Evolutionary conservation across 2,329 filamentous ascomycete species (phyloP).

Genomic region (Coniochaeta sp.): DNA sequence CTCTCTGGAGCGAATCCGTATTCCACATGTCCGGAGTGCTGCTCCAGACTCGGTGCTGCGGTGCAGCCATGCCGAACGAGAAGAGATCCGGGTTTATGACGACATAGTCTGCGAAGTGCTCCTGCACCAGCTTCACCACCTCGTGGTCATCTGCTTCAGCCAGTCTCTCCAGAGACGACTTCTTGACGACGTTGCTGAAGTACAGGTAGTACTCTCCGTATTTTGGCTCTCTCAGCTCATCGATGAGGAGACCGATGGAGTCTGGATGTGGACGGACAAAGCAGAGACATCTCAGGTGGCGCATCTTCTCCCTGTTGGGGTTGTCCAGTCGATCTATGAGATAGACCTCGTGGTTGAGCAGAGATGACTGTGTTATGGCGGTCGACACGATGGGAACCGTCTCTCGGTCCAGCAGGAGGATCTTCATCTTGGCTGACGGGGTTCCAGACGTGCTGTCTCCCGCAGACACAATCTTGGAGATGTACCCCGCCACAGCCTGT

Average conservation of each 20-base stretch:
- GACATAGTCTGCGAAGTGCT: conserved; percentile 93
- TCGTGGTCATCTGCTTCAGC: conserved; percentile 97
- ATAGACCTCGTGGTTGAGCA: conserved; percentile 95
- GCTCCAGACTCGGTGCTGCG: conserved; percentile 73
- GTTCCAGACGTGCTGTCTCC: conserved; percentile 63
- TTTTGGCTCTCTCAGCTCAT: conserved; percentile 91
- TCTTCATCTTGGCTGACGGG: conserved; percentile 92
- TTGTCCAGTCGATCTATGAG: conserved; percentile 96
- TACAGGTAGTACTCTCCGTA: conserved; percentile 97
- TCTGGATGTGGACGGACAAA: conserved; percentile 88
- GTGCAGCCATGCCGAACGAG: conserved; percentile 66
- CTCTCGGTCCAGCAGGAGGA: conserved; percentile 85
- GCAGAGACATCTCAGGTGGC: conserved; percentile 87
- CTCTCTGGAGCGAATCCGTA: conserved; percentile 75
- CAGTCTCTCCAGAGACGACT: conserved; percentile 86
- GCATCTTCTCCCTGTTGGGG: conserved; percentile 87
- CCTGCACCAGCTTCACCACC: conserved; percentile 87
- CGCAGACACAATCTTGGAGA: conserved; percentile 88
- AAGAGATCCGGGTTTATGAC: conserved; percentile 94
- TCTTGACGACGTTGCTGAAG: conserved; percentile 96
- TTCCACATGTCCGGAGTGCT: conserved; percentile 83
- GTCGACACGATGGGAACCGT: conserved; percentile 92
- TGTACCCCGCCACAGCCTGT: conserved; percentile 86
- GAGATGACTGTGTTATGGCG: conserved; percentile 87
- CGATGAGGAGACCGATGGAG: conserved; percentile 87